Conservation (phyloP, 495 filamentous ascomycete species). For the Cercophora newfieldiana region DNA sequence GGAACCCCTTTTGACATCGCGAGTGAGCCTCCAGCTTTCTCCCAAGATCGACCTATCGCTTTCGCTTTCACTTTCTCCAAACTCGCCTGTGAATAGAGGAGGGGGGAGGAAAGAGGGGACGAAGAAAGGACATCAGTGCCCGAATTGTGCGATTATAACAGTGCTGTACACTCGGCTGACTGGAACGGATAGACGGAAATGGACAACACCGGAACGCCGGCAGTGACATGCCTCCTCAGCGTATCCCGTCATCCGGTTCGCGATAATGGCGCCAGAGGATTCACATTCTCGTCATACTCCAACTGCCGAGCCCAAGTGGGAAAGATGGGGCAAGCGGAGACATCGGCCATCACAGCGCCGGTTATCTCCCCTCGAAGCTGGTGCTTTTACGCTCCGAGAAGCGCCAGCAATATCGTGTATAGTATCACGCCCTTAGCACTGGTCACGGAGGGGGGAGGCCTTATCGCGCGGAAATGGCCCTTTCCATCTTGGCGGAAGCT, state of each 20-base stretch:
- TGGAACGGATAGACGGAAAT: too few relatives aligned
- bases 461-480: neutral
- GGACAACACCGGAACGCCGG: neutral
- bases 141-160: too few relatives aligned
- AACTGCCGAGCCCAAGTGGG: neutral
- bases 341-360: neutral
- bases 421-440: neutral
- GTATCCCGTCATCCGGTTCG: neutral
- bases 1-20: neutral
- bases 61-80: too few relatives aligned
- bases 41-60: too few relatives aligned
- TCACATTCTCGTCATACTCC: neutral
- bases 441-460: neutral
- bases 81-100: too few relatives aligned
- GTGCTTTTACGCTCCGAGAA: neutral
- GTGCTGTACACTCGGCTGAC: too few relatives aligned
- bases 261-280: neutral
- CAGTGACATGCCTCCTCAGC: neutral
- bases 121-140: too few relatives aligned
- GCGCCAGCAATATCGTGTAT: neutral
- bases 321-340: neutral
- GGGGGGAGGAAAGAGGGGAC: too few relatives aligned
- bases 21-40: neutral
- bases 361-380: neutral
- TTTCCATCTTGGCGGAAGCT: neutral